These are phyloP conservation scores for Plasmodium vinckei DNA, from an alignment of 169 alveolate species.

Conservation along the genomic window DNA sequence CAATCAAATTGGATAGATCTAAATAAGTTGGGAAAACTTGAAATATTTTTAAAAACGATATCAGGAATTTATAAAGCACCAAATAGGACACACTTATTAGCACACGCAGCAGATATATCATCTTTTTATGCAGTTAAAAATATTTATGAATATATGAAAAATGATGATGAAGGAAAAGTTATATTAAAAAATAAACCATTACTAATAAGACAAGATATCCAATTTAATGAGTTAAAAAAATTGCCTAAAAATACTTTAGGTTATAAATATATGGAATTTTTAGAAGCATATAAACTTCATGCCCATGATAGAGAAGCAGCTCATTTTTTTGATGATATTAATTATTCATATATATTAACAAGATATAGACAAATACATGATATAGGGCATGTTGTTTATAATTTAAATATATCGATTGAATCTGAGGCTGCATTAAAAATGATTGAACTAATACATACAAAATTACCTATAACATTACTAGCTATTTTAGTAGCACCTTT, in stretches of 20 bases:
- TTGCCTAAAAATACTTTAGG: conserved; percentile 76
- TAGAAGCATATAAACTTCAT: conserved; percentile 75
- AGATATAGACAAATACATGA: conserved; percentile 78
- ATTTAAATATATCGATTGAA: conserved; percentile 73
- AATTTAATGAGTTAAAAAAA: conserved; percentile 74
- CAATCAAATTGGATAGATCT: conserved; percentile 64
- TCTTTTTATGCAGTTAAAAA: conserved; percentile 46
- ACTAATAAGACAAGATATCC: conserved; percentile 59
- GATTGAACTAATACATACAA: conserved; percentile 75
- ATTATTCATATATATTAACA: conserved; percentile 71
- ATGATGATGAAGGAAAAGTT: conserved; percentile 73
- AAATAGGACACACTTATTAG: conserved; percentile 60
- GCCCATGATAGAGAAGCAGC: conserved; percentile 77
- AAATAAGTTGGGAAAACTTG: conserved; percentile 39
- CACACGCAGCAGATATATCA: conserved; percentile 77
- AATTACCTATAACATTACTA: conserved; percentile 73
- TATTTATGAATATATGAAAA: conserved; percentile 50
- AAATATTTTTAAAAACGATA: conserved; percentile 61
- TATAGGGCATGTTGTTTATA: conserved; percentile 75
- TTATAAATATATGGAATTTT: conserved; percentile 76
- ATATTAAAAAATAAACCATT: conserved; percentile 67
- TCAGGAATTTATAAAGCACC: conserved; percentile 64
- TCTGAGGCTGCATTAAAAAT: conserved; percentile 75
- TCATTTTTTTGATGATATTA: conserved; percentile 72
- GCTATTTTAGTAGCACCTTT: conserved; percentile 74